Base-by-base conservation (phyloP, 2,329 filamentous ascomycete genomes). In the Xylaria polymorpha region DNA sequence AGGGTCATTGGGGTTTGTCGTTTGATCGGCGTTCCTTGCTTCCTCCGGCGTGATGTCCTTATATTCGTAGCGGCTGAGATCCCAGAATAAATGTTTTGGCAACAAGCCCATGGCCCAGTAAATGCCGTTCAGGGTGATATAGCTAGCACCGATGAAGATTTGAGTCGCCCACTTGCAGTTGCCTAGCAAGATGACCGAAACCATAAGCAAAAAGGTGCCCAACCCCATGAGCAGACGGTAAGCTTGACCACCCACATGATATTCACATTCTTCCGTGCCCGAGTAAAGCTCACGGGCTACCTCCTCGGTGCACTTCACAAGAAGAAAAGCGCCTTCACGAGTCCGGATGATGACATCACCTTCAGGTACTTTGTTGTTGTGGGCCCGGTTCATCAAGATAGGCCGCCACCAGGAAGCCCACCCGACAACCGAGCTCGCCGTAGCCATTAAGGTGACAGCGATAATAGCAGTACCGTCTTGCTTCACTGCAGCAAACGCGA, bases 301-400 rank as follows among this genome's bases (percentile, higher is more conserved):
- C 39, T 88, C 84, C 75, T 90, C 88, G 5, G 84, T 83, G 74
- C 88, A 90, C 55, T 81, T 81, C 18, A 91, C 80, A 7, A 89
- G 79, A 1, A 91, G 76, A 71, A 90, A 89, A 1, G 86, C 87
- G 1, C 88, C 88, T 72, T 87, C 85, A 6, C 87, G 84, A 0
- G 88, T 90, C 35, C 85, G 83, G 64, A 90, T 89, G 35, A 90
- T 83, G n/a, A 91, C 83, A 70, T 90, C 88, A 1, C 87, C 88
- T 2, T 72, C 73, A 1, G 87, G 88, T 0, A 88, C 84, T 22
- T 82, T 76, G 37, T 83, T 82, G 7, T 77, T 83, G 62, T 85
- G 82, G 58, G 80, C 81, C 29, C 87, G 84, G 43, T 82, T 82
- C 80, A 85, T 86, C 22, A 90, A 81, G 10, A 85, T 79, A 0